Evolutionary conservation across 169 alveolate species (phyloP), one percentile per base, ranked within the genome.

Genomic region (Cystoisospora suis): DNA sequence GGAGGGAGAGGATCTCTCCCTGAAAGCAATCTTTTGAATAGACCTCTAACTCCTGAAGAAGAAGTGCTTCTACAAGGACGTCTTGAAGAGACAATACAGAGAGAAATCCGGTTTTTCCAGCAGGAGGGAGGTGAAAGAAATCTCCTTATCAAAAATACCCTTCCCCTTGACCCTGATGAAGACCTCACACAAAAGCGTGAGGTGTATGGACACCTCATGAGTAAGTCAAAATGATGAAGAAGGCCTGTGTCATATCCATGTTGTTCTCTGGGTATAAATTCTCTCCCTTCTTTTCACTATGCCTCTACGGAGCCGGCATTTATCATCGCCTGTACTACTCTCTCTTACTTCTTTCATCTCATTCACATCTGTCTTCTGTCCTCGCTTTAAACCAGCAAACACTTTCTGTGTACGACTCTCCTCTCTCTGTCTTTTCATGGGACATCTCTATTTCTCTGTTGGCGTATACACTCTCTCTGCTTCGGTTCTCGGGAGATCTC

Each of bases 131-230:
- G 77, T 12, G 61, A 49, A 15, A n/a, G n/a, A n/a, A n/a, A n/a
- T n/a, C n/a, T n/a, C n/a, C n/a, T n/a, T n/a, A n/a, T n/a, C n/a
- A n/a, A n/a, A n/a, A n/a, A n/a, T n/a, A n/a, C n/a, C n/a, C n/a
- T n/a, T n/a, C 45, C 34, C 77, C 3, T n/a, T 20, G 1, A 36
- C 4, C 42, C 77, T 7, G 42, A 12, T 12, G 44, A 15, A 1
- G 42, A 9, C n/a, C 77, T 17, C 77, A 44, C 77, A 12, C 42
- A 65, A 15, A 65, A 44, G n/a, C 77, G 34, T 36, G 45, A 65
- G 77, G 77, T 65, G 77, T 65, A 65, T n/a, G 77, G 77, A 65
- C 77, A n/a, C 77, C 77, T 65, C 77, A 65, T 65, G 77, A 15
- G 77, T 65, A n/a, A 65, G 77, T n/a, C 61, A 49, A 9, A 49